Conservation (phyloP, 2,329 filamentous ascomycete genomes). For the Hypoxylon sp. region DNA sequence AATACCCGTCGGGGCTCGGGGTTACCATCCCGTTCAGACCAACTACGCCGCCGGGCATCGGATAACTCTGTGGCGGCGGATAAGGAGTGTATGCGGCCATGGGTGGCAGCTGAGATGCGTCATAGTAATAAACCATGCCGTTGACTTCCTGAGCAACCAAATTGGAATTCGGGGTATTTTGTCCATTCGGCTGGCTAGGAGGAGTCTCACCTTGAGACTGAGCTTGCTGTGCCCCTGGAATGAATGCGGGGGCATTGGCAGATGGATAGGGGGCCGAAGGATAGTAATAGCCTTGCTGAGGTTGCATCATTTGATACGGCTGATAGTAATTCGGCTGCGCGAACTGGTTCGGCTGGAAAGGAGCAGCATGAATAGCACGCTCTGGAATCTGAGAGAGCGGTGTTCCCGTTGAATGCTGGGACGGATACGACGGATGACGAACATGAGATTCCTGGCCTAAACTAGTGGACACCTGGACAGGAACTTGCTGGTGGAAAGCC, state of each 20-base stretch:
- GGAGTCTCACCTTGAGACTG: conserved; percentile 58
- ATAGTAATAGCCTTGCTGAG: conserved; percentile 78
- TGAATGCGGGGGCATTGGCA: conserved; percentile 68
- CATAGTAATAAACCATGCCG: conserved; percentile 96
- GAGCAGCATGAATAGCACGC: conserved; percentile 88
- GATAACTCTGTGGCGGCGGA: conserved; percentile 66
- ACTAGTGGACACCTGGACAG: conserved; percentile 75
- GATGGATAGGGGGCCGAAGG: conserved; percentile 63
- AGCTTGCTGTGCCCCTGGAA: conserved; percentile 64
- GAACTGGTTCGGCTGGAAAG: conserved; percentile 85
- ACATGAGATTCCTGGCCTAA: conserved; percentile 73
- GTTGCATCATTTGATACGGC: conserved; percentile 71
- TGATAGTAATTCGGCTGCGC: conserved; percentile 72
- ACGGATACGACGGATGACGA: conserved; percentile 78
- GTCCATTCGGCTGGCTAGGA: conserved; percentile 58
- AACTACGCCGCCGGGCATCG: conserved; percentile 60
- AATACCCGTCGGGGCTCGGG: conserved; percentile 77
- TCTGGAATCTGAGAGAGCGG: conserved; percentile 94
- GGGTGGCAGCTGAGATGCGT: conserved; percentile 78
- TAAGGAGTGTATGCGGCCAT: conserved; percentile 65
- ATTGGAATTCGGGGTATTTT: conserved; percentile 68
- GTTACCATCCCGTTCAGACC: conserved; percentile 88
- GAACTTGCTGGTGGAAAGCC: conserved; percentile 96
- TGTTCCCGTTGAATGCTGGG: conserved; percentile 80
- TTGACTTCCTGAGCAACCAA: conserved; percentile 88